A percentile compares a stretch with the other conserved stretches of the same genome.
These are phyloP conservation scores for Tinospora cordifolia DNA, from an alignment of 164 flowering plant genomes.

Conservation along the genomic window DNA sequence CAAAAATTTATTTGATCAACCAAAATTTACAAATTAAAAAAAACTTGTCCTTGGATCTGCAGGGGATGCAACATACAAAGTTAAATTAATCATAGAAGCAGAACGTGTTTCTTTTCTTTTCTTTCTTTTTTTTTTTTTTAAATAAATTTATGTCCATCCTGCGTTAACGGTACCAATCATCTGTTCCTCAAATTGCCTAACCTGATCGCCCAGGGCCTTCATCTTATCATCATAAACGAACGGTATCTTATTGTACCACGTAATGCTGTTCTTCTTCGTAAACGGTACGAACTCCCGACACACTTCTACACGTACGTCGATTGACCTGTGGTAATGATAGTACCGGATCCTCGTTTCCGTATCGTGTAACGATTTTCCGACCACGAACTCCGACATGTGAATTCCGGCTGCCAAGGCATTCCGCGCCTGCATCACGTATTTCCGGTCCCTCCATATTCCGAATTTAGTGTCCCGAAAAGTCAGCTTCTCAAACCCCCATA, in stretches of 20 bases:
- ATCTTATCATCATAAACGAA: slow-evolving; percentile 53
- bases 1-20: too few species aligned
- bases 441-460: slow-evolving; percentile 34
- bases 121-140: too few species aligned
- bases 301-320: slow-evolving; percentile 42
- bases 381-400: slow-evolving; percentile 48
- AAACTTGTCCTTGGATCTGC: too few species aligned
- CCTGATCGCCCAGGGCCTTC: slow-evolving; percentile 38
- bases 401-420: slow-evolving; percentile 43
- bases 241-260: slow-evolving; percentile 43
- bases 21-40: too few species aligned
- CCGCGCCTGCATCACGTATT: slow-evolving; percentile 46
- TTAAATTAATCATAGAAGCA: too few species aligned
- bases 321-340: slow-evolving; percentile 61
- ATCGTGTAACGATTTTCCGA: slow-evolving; percentile 37
- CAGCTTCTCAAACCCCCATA: slow-evolving; percentile 61
- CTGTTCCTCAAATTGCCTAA: slow-evolving; percentile 44
- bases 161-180: slow-evolving; percentile 21
- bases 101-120: too few species aligned
- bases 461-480: slow-evolving; percentile 38
- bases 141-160: too few species aligned
- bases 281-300: slow-evolving; percentile 43
- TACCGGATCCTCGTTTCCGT: slow-evolving; percentile 47
- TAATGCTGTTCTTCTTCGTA: slow-evolving; percentile 31
- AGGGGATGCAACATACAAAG: too few species aligned